phyloP scores from a whole-genome alignment of 805 yeast genomes.

The Wickerhamomyces subpelliculosus region DNA sequence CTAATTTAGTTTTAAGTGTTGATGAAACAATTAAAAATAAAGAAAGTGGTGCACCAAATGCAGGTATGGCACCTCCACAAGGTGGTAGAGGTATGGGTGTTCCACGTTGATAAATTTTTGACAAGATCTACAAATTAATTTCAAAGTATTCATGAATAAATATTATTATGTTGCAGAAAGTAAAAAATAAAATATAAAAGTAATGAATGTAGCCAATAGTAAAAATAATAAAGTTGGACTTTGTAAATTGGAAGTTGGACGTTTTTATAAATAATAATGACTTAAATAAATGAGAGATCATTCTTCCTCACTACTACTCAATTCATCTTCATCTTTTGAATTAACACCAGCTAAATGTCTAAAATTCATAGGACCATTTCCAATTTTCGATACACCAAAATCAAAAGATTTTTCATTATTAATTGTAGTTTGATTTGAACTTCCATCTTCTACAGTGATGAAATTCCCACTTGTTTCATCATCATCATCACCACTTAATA shows the following conservation, averaged over 20 bases:
- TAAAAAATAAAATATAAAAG: too few species aligned
- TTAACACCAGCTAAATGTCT: slow-evolving; percentile 17
- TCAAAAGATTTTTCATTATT: not conserved
- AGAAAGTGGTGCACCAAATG: slow-evolving; percentile 49
- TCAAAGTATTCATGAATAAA: too few species aligned
- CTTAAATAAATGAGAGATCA: slow-evolving; percentile 3
- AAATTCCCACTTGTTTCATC: slow-evolving; percentile 2
- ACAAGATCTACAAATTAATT: too few species aligned
- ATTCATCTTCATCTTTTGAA: slow-evolving; percentile 16
- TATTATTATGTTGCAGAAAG: too few species aligned
- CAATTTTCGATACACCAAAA: slow-evolving; percentile 1
- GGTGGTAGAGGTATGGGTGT: slow-evolving; percentile 77
- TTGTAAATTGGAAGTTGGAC: too few species aligned
- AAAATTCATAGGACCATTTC: slow-evolving; percentile 17
- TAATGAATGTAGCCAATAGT: too few species aligned
- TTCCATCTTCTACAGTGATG: slow-evolving; percentile 9
- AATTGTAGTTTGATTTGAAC: not conserved
- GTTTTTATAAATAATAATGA: too few species aligned
- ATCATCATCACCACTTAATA: slow-evolving; percentile 5
- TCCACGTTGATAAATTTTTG: slow-evolving; percentile 31
- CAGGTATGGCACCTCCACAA: slow-evolving; percentile 40
- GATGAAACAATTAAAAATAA: slow-evolving; percentile 87
- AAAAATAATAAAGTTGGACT: too few species aligned
- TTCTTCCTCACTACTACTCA: slow-evolving; percentile 22
- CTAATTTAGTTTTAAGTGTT: slow-evolving; percentile 84